Evolutionary conservation across 2,329 filamentous ascomycete species (phyloP).

Genomic region (Seiridium unicorne): DNA sequence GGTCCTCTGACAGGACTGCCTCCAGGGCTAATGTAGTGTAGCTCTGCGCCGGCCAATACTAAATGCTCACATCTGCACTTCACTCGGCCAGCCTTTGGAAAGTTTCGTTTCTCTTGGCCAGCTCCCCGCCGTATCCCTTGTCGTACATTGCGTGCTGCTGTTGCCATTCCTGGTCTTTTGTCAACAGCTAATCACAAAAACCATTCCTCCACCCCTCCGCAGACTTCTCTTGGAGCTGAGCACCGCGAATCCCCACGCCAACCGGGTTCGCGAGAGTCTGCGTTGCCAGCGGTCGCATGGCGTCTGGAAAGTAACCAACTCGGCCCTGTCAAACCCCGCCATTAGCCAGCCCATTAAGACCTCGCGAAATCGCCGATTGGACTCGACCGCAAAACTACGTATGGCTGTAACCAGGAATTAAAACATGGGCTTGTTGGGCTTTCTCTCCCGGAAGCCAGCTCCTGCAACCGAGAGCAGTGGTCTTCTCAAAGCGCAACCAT

Average conservation of each 20-base stretch:
- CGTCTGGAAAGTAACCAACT: background rate
- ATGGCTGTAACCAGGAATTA: background rate
- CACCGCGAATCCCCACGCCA: no score
- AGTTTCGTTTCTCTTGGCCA: background rate
- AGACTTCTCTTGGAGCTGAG: no score
- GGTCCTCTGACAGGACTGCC: background rate
- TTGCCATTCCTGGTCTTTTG: no score
- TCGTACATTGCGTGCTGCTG: background rate
- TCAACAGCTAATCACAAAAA: no score
- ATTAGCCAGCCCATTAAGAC: constrained; percentile 3
- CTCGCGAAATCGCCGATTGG: background rate
- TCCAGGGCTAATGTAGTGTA: background rate
- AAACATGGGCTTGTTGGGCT: constrained; percentile 34
- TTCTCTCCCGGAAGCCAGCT: constrained; percentile 28
- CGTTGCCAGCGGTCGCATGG: background rate
- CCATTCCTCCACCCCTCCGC: no score
- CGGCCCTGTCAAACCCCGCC: background rate
- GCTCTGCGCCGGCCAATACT: background rate
- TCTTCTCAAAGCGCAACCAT: constrained; percentile 32
- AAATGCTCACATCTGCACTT: background rate
- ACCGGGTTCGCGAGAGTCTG: background rate
- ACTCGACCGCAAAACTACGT: background rate
- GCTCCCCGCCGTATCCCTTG: background rate
- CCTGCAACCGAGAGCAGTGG: constrained; percentile 8
- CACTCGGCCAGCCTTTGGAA: background rate